Evolutionary conservation across 2,329 filamentous ascomycete genomes (phyloP).

Genomic region (Hymenoscyphus fraxineus): DNA sequence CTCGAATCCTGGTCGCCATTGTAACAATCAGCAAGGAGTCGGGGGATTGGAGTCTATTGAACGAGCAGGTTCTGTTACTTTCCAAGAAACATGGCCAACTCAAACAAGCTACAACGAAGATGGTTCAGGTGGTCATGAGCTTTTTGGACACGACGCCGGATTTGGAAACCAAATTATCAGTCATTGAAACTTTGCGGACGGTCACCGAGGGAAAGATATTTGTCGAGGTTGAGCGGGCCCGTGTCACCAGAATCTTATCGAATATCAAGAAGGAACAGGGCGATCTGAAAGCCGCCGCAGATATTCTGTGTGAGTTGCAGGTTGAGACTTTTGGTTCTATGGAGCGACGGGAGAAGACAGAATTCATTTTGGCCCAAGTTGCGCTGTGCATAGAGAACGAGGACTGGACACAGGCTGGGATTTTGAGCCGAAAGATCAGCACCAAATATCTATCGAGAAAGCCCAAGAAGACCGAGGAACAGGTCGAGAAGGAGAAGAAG

Average conservation of each 20-base stretch:
- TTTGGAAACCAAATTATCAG: conserved; percentile 80
- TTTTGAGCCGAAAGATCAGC: conserved; percentile 94
- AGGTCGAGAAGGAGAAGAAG: conserved; percentile 87
- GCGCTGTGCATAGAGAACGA: conserved; percentile 89
- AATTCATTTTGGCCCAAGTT: conserved; percentile 96
- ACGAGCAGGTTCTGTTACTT: conserved; percentile 90
- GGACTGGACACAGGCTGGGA: conserved; percentile 94
- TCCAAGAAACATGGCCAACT: conserved; percentile 99
- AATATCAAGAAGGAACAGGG: conserved; percentile 97
- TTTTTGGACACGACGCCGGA: conserved; percentile 85
- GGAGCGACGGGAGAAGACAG: conserved; percentile 94
- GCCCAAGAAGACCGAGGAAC: conserved; percentile 83
- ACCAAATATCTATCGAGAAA: conserved; percentile 87
- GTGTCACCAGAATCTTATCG: conserved; percentile 90
- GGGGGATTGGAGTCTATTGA: conserved; percentile 89
- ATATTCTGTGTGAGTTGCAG: conserved; percentile 94
- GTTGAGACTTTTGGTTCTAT: conserved; percentile 99
- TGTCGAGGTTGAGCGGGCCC: conserved; percentile 94
- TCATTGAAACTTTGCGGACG: conserved; percentile 92
- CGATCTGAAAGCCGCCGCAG: conserved; percentile 82
- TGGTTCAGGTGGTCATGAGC: conserved; percentile 94
- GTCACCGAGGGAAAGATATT: conserved; percentile 99
- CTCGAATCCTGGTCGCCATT: conserved; percentile 79
- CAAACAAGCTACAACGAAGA: conserved; percentile 97
- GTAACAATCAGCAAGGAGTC: conserved; percentile 92